Conservation (phyloP, 2,329 filamentous ascomycete genomes). For the Hypoxylon sp. region DNA sequence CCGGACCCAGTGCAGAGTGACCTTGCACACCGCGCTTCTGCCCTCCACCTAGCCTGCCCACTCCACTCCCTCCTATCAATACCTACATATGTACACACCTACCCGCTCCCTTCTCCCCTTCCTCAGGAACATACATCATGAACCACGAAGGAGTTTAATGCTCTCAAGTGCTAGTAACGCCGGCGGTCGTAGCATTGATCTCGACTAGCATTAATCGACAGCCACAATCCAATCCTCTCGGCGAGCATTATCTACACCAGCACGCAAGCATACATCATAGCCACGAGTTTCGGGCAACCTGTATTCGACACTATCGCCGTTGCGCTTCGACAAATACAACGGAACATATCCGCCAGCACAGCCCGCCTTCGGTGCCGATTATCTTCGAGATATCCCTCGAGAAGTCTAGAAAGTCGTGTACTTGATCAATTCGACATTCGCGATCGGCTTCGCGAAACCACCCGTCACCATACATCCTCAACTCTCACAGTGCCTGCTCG, state of each 20-base stretch:
- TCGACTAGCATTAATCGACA: constrained; percentile 41
- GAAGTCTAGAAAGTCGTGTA: constrained; percentile 16
- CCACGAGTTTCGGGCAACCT: constrained; percentile 27
- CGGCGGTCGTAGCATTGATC: constrained; percentile 47
- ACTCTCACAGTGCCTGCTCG: constrained; percentile 40
- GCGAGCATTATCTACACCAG: constrained; percentile 44
- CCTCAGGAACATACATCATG: constrained; percentile 45
- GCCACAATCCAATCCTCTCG: constrained; percentile 23
- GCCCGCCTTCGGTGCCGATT: constrained; percentile 44
- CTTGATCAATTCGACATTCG: constrained; percentile 44
- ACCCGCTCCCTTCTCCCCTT: constrained; percentile 51
- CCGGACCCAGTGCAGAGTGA: constrained; percentile 39
- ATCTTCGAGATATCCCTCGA: constrained; percentile 27
- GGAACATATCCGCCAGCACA: constrained; percentile 29
- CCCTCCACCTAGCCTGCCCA: constrained; percentile 48
- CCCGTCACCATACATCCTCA: constrained; percentile 40
- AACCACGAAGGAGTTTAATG: constrained; percentile 45
- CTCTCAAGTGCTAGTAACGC: constrained; percentile 41
- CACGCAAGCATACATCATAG: constrained; percentile 34
- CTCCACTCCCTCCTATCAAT: constrained; percentile 52
- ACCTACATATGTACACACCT: constrained; percentile 57
- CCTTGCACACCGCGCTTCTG: constrained; percentile 52
- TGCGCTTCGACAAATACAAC: constrained; percentile 25
- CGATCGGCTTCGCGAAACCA: constrained; percentile 47
- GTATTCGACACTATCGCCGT: constrained; percentile 23